Conservation (phyloP, 345 rosid genomes). For the Raphanus raphanistrum region DNA sequence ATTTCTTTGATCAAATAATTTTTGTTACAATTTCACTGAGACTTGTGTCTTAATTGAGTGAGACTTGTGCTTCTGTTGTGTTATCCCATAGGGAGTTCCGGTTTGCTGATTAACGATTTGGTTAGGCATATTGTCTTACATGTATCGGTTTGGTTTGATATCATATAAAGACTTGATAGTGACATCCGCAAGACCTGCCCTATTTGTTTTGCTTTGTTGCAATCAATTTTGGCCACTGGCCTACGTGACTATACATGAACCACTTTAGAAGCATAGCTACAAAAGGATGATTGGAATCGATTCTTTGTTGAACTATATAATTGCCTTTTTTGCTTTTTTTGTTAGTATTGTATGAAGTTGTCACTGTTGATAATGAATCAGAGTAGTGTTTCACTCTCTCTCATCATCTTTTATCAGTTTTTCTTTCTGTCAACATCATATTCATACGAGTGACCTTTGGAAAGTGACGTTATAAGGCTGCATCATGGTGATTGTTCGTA, state of each 20-base stretch:
- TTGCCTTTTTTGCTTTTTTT: too few relatives aligned
- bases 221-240: conserved; percentile 15
- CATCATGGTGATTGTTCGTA: too few relatives aligned
- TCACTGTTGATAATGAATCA: too few relatives aligned
- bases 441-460: too few relatives aligned
- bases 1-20: conserved; percentile 25
- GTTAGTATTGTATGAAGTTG: too few relatives aligned
- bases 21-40: conserved; percentile 16
- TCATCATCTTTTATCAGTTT: too few relatives aligned
- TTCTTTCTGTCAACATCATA: too few relatives aligned
- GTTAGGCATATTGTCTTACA: neutral
- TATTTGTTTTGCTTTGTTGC: conserved; percentile 11
- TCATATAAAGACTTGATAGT: conserved; percentile 5
- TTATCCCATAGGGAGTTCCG: neutral
- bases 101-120: conserved; percentile 9
- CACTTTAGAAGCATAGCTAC: conserved; percentile 14
- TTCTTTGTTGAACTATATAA: neutral
- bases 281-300: neutral
- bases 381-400: too few relatives aligned
- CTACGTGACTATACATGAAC: neutral
- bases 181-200: conserved; percentile 18
- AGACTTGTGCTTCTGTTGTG: conserved; percentile 18
- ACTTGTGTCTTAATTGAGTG: conserved; percentile 18
- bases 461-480: too few relatives aligned
- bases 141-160: conserved; percentile 1